Base-by-base conservation (phyloP, 169 alveolate genomes). In the Plasmodium gallinaceum region DNA sequence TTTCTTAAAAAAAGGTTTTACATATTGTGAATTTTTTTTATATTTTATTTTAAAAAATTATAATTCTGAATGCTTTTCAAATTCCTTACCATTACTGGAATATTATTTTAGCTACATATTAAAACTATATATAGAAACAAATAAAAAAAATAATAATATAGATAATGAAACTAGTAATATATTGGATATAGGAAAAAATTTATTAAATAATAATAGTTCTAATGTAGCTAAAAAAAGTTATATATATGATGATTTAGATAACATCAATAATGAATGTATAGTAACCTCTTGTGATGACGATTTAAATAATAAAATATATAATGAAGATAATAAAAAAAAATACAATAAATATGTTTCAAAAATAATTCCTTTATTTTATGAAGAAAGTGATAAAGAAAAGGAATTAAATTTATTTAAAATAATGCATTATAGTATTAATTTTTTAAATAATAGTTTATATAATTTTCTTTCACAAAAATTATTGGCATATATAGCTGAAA, bases 21-120 rank as follows among this genome's bases (percentile, higher is more conserved):
- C 51, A 14, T 37, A 68, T 32, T 83, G 91, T 68, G 91, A 83
- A 68, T 57, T 62, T 16, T 48, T 83, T 8, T 66, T 83, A 12
- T 83, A 83, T 83, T 83, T 83, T 68, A 45, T 83, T 6, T 68
- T 83, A 83, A 68, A 54, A 54, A 83, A 83, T 83, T 0, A 39
- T 20, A 24, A 62, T 39, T 37, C 45, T 5, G 8, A 61, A 10
- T 26, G 32, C 24, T 75, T 75, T 46, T 62, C 75, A 0, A 75
- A 22, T 16, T 61, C 88, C 0, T 42, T 75, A 12, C 64, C 64
- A 45, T 16, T 75, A 6, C 75, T 75, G n/a, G 88, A 75, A 37
- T 10, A 43, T 37, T 75, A 62, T 57, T 62, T 75, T 62, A 20
- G 3, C 2, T 32, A 62, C 43, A 54, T 75, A 5, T 20, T 75